Evolutionary conservation across 2,329 filamentous ascomycete species (phyloP), one percentile per base, ranked within the genome.

Genomic region (Tolypocladium guangdongense): DNA sequence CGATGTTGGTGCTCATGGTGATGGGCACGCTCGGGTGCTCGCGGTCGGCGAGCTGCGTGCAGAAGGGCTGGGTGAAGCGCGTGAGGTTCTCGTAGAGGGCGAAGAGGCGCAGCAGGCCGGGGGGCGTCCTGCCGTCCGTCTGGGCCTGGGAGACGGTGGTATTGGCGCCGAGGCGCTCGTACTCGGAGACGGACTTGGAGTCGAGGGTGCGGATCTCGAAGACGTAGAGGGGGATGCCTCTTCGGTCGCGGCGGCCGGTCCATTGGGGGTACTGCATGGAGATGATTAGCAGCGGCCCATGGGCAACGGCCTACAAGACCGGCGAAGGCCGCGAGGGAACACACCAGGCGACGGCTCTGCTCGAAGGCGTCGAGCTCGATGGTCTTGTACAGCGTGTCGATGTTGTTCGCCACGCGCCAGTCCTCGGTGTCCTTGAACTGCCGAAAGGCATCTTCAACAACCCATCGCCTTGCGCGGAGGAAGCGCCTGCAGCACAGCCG

Each of bases 51-150:
- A 95, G 78, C 62, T 87, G 80, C 39, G 89, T 88, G 72, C 88
- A 91, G 46, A 96, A 73, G 3, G 92, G 91, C 73, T 95, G 84
- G 58, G 86, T 84, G 70, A 96, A 96, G 61, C 87, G 81, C 37
- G 87, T 90, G 54, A 96, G 78, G 71, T 93, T 93, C 73, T 97
- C 92, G 74, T 97, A 97, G 18, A 96, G 78, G 1, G 91, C 90
- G 67, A 96, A 96, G 6, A 97, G 78, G 27, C 90, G 87, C 51
- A 96, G 76, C 64, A 96, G 80, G 64, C 89, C 89, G 30, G 86
- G 75, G 0, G 87, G 80, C 2, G 81, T 86, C 62, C 84, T 86
- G 59, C 81, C 80, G 57, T 85, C 81, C 7, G 78, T 73, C 60
- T 83, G 78, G 60, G 86, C 83, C 60, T 84, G 78, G 62, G 78